Evolutionary conservation across 2,329 filamentous ascomycete genomes (phyloP).

Genomic region (Fusarium devonianum): DNA sequence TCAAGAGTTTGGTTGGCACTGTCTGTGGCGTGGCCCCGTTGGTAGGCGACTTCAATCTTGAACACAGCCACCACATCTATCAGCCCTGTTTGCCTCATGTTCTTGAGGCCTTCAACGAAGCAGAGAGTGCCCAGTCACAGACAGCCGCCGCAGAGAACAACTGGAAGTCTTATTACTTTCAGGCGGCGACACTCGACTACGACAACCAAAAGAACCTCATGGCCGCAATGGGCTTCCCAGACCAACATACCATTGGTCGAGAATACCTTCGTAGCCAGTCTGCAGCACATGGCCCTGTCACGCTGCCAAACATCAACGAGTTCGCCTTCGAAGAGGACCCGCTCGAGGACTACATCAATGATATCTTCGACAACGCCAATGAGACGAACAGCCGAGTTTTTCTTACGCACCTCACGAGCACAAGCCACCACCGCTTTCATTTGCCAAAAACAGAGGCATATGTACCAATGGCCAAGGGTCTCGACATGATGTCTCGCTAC

Average conservation of each 20-base stretch:
- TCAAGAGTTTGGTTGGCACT: slow-evolving; percentile 53
- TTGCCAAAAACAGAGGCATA: slow-evolving; percentile 42
- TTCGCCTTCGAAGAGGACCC: slow-evolving; percentile 46
- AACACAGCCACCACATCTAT: slow-evolving; percentile 52
- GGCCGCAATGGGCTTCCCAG: slow-evolving; percentile 42
- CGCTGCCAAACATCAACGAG: slow-evolving; percentile 46
- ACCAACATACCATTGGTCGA: slow-evolving; percentile 37
- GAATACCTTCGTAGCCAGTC: slow-evolving; percentile 43
- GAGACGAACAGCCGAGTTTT: slow-evolving; percentile 45
- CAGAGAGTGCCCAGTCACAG: slow-evolving; percentile 20
- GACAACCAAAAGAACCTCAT: slow-evolving; percentile 47
- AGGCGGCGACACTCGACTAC: slow-evolving; percentile 45
- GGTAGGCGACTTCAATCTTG: slow-evolving; percentile 52
- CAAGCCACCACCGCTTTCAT: slow-evolving; percentile 46
- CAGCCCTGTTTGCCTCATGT: slow-evolving; percentile 54
- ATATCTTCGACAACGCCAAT: slow-evolving; percentile 43
- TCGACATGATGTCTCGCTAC: slow-evolving; percentile 45
- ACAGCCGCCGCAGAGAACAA: slow-evolving; percentile 26
- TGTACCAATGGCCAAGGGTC: slow-evolving; percentile 37
- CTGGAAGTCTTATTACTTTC: slow-evolving; percentile 46
- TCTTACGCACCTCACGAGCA: slow-evolving; percentile 48
- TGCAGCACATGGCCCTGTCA: slow-evolving; percentile 43
- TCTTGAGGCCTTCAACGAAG: slow-evolving; percentile 45
- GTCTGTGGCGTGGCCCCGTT: slow-evolving; percentile 53
- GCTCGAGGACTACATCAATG: slow-evolving; percentile 45